These are phyloP conservation scores for Colletotrichum sansevieriae DNA, from an alignment of 2,329 filamentous ascomycete species.

Conservation along the genomic window DNA sequence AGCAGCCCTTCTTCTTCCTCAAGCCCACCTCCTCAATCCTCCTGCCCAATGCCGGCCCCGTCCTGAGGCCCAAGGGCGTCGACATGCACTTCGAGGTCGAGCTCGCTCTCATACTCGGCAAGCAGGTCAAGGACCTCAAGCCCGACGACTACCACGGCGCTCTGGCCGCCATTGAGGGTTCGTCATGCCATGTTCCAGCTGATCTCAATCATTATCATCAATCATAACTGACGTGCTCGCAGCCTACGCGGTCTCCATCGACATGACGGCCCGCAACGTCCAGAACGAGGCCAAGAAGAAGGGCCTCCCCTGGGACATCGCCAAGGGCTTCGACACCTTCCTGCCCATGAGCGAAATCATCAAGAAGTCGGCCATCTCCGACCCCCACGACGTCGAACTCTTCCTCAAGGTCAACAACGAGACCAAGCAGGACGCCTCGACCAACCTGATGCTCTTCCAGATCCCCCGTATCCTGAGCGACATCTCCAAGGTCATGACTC, in stretches of 20 bases:
- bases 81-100: slow-evolving; percentile 96
- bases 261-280: slow-evolving; percentile 96
- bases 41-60: slow-evolving; percentile 80
- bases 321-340: slow-evolving; percentile 99
- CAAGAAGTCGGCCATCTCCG: slow-evolving; percentile 80
- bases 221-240: slow-evolving; percentile 33
- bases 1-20: slow-evolving; percentile 99
- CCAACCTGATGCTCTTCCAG: slow-evolving; percentile 92
- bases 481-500: slow-evolving; percentile 94
- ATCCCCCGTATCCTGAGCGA: slow-evolving; percentile 90
- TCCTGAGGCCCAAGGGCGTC: slow-evolving; percentile 85
- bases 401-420: slow-evolving; percentile 87
- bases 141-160: slow-evolving; percentile 81
- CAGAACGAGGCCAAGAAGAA: slow-evolving; percentile 98
- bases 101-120: slow-evolving; percentile 89
- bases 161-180: slow-evolving; percentile 84
- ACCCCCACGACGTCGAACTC: slow-evolving; percentile 90
- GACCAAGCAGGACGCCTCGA: slow-evolving; percentile 85
- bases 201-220: background rate
- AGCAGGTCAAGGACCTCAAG: slow-evolving; percentile 80
- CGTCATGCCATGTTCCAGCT: slow-evolving; percentile 43
- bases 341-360: slow-evolving; percentile 88
- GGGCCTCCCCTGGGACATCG: slow-evolving; percentile 94
- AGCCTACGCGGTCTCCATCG: slow-evolving; percentile 92
- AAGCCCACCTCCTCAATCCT: slow-evolving; percentile 93